Evolutionary conservation across 2,329 filamentous ascomycete species (phyloP).

Genomic region (Fusarium sp.): DNA sequence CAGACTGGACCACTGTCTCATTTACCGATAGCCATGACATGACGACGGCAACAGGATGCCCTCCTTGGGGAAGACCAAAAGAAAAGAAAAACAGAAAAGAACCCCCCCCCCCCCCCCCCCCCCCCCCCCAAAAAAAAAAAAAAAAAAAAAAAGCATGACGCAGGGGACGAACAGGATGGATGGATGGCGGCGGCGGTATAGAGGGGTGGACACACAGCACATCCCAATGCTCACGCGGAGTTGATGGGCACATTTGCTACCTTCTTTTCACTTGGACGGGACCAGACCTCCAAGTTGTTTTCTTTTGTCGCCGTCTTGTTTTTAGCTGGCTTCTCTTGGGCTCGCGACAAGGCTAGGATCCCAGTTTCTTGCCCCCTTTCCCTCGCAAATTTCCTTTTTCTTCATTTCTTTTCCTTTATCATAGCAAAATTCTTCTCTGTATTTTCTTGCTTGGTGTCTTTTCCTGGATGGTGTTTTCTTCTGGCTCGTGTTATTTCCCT

Average conservation of each 20-base stretch:
- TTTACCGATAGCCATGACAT: not conserved
- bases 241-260: not conserved
- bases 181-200: not conserved
- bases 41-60: not conserved
- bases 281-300: not conserved
- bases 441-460: not conserved
- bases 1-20: not conserved
- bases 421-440: not conserved
- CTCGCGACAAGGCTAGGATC: not conserved
- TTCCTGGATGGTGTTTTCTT: not conserved
- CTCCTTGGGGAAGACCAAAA: not conserved
- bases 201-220: slow-evolving; percentile 8
- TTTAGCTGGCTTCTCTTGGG: not conserved
- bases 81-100: not conserved
- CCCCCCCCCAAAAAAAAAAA: not conserved
- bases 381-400: not conserved
- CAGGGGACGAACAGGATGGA: not conserved
- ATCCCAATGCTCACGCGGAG: not conserved
- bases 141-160: not conserved
- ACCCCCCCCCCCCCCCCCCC: too few species aligned
- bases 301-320: not conserved
- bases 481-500: not conserved
- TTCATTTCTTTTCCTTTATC: not conserved
- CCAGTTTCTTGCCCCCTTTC: not conserved
- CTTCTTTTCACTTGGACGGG: not conserved